Base-by-base conservation (phyloP, 768 basidiomycete genomes). In the Agaricus subrufescens region DNA sequence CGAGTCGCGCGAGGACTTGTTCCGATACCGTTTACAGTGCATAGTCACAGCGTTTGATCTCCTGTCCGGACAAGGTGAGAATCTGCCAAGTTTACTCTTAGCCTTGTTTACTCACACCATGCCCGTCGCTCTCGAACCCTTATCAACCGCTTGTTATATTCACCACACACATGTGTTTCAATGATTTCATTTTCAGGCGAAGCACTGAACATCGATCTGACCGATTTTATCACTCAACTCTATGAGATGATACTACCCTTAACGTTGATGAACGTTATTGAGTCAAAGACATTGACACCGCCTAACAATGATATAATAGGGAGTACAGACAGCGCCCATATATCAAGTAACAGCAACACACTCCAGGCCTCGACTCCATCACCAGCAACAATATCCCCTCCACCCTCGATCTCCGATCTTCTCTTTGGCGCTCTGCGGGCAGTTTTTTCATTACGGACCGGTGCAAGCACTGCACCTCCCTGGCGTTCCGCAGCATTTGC, bases 11-110 rank as follows among this genome's bases (percentile, higher is more conserved):
- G 57, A 59, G 38, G 58, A 60, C 19, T 45, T 67, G 46, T 71
- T 84, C 53, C 81, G 77, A 58, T 82, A 80, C 61, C 83, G 82
- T 61, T 75, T 99, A 57, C 74, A 87, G 59, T 97, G 92, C 64
- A 92, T 98, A 64, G 85, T 91, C 57, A 97, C 97, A 40, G 97
- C 96, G n/a, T 98, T 98, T 65, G 94, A 98, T 66, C 83, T 99
- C 47, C 82, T 98, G 42, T 90, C 91, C 11, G 97, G 97, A 27
- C 97, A 99, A 84, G 97, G 96, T 85, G 57, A 59, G 72, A 43
- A 56, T 19, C 59, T 57, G 30, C 29, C 56, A 58, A 45, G 55
- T 39, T 56, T 26, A 42, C n/a, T 42, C 14, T 25, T 40, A 54
- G 25, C 29, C 52, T 19, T 46, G 52, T 40, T 58, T 46, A 46